Percentiles rank a stretch among this genome's conserved stretches.
Evolutionary conservation across 208 protist species (phyloP).

Genomic region (Leishmania major): DNA sequence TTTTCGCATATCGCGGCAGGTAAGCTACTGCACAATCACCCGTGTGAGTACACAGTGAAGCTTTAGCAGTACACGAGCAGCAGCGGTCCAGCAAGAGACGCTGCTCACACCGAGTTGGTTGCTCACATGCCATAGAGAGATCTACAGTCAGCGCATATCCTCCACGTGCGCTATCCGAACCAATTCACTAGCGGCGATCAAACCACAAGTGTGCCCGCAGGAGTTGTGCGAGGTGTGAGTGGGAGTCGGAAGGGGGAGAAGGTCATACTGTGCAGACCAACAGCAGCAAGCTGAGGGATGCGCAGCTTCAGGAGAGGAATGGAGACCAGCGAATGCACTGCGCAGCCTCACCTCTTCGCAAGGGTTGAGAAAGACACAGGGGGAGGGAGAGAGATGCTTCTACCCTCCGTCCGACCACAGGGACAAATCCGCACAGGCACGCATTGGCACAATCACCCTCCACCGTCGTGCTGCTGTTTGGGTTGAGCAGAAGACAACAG

Average conservation of each 20-base stretch:
- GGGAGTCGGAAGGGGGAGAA: background rate
- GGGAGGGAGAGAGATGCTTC: background rate
- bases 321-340: background rate
- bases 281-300: background rate
- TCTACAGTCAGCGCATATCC: background rate
- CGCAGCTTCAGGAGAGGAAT: background rate
- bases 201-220: background rate
- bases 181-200: background rate
- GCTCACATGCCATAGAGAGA: background rate
- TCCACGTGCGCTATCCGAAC: background rate
- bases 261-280: background rate
- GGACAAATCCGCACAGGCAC: background rate
- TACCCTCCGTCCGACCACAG: background rate
- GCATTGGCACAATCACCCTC: background rate
- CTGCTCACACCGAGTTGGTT: background rate
- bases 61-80: background rate
- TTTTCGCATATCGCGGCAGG: background rate
- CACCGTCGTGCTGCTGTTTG: background rate
- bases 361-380: background rate
- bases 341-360: background rate
- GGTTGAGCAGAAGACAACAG: background rate
- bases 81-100: background rate
- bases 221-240: background rate
- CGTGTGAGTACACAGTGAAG: background rate
- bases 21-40: background rate